Conservation (phyloP, 805 yeast species). For the Henningerozyma blattae region DNA sequence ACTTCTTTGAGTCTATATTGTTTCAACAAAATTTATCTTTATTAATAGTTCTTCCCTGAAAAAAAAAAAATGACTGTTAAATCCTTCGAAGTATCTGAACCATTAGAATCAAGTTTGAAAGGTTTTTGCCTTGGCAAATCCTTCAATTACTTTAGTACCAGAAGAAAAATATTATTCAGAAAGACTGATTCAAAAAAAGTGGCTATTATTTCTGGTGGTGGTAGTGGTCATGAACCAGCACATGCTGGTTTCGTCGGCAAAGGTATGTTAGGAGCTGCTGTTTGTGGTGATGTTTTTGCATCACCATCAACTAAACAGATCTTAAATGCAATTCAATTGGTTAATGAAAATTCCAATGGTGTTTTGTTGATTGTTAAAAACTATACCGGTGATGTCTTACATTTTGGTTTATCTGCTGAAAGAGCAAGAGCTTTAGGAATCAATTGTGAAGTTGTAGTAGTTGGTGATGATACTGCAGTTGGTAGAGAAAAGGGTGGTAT, state of each 20-base stretch:
- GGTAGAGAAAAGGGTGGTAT: slow-evolving; percentile 81
- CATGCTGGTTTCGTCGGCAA: slow-evolving; percentile 88
- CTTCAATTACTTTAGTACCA: slow-evolving; percentile 24
- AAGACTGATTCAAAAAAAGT: slow-evolving; percentile 37
- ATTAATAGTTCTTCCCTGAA: too few species aligned
- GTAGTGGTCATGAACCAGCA: slow-evolving; percentile 91
- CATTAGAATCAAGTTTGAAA: slow-evolving; percentile 26
- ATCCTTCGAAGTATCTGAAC: slow-evolving; percentile 29
- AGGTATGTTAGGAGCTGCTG: slow-evolving; percentile 76
- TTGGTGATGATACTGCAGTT: slow-evolving; percentile 90
- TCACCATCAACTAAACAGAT: slow-evolving; percentile 92
- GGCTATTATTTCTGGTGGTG: slow-evolving; percentile 79
- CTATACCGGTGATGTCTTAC: slow-evolving; percentile 89
- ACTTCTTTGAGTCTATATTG: too few species aligned
- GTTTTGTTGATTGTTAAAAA: slow-evolving; percentile 75
- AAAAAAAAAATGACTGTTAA: slow-evolving; percentile 14
- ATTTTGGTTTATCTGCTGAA: slow-evolving; percentile 86
- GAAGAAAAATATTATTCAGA: slow-evolving; percentile 29
- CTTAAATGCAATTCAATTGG: slow-evolving; percentile 42
- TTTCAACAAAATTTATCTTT: too few species aligned
- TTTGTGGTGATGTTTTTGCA: slow-evolving; percentile 85
- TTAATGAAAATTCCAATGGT: slow-evolving; percentile 33
- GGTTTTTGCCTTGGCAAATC: slow-evolving; percentile 30
- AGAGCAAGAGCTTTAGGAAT: slow-evolving; percentile 71
- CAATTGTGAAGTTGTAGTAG: slow-evolving; percentile 59